Conservation (phyloP, 1,139 yeast species). For the Geotrichum cucujoidarum region DNA sequence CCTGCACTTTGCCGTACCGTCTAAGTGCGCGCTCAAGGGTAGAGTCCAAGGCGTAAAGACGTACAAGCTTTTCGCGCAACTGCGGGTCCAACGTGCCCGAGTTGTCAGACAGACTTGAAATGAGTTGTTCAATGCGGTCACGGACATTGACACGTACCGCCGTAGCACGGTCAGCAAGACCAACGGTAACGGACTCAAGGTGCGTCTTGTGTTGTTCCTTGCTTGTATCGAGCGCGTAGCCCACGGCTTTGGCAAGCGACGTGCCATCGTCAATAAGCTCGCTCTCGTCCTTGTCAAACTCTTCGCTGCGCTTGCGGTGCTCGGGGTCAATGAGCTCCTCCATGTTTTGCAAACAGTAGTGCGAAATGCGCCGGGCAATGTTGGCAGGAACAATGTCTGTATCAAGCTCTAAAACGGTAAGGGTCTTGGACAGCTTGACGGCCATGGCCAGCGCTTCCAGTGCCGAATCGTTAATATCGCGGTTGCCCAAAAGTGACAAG, state of each 20-base stretch:
- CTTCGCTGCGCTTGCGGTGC: constrained; percentile 26
- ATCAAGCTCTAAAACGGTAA: constrained; percentile 71
- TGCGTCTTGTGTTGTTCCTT: constrained; percentile 1
- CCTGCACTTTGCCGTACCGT: constrained; percentile 23
- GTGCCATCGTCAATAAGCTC: constrained; percentile 30
- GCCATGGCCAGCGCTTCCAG: constrained; percentile 69
- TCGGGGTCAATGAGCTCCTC: constrained; percentile 39
- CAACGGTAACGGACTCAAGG: constrained; percentile 24
- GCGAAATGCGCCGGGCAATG: constrained; percentile 71
- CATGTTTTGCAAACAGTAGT: constrained; percentile 79
- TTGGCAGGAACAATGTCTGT: constrained; percentile 62
- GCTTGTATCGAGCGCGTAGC: constrained; percentile 26
- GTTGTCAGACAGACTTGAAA: constrained; percentile 19
- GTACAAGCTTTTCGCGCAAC: constrained; percentile 26
- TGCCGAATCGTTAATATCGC: constrained; percentile 51
- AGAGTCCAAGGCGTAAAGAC: constrained; percentile 35
- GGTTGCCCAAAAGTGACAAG: constrained; percentile 67
- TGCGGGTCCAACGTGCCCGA: constrained; percentile 4
- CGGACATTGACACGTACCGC: constrained; percentile 31
- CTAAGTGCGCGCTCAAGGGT: constrained; percentile 33
- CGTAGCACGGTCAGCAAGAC: constrained; percentile 28
- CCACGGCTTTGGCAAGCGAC: constrained; percentile 32
- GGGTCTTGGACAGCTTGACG: constrained; percentile 56
- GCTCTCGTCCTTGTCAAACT: constrained; percentile 36
- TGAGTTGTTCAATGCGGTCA: constrained; percentile 28